Conservation (phyloP, 371 early-diverging fungal species). For the Lichtheimia ornata region DNA sequence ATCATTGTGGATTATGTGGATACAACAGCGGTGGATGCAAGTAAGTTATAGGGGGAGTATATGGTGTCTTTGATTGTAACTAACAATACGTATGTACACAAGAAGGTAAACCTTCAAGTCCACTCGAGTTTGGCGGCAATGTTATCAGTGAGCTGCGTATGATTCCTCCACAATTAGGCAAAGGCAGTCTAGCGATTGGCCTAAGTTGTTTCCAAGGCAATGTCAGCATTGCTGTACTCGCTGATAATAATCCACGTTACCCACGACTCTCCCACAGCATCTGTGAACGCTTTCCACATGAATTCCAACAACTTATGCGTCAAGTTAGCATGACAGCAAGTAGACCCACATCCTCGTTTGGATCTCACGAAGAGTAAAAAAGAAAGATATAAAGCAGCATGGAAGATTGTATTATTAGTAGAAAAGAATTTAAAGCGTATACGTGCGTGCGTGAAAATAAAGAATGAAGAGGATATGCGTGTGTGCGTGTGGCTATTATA, state of each 20-base stretch:
- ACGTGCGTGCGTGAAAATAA: too few relatives aligned
- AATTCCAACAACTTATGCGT: slow-evolving; percentile 29
- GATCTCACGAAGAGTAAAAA: too few relatives aligned
- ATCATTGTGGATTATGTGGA: slow-evolving; percentile 44
- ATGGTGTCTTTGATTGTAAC: too few relatives aligned
- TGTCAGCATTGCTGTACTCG: slow-evolving; percentile 29
- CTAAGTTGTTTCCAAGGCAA: slow-evolving; percentile 34
- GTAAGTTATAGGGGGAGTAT: too few relatives aligned
- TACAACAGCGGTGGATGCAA: too few relatives aligned
- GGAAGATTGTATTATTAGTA: too few relatives aligned
- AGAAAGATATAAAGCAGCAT: too few relatives aligned
- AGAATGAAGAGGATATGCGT: too few relatives aligned
- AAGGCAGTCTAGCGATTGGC: slow-evolving; percentile 38
- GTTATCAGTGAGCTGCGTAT: slow-evolving; percentile 23
- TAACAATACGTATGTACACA: too few relatives aligned
- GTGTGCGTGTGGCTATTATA: too few relatives aligned
- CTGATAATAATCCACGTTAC: slow-evolving; percentile 27
- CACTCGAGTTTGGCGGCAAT: slow-evolving; percentile 37
- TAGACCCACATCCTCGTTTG: not conserved
- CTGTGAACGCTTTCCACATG: slow-evolving; percentile 24
- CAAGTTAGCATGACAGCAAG: slow-evolving; percentile 29
- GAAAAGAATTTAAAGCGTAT: too few relatives aligned
- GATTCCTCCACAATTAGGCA: slow-evolving; percentile 36
- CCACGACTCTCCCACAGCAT: slow-evolving; percentile 26
- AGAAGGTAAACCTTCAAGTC: slow-evolving; percentile 15